These are phyloP conservation scores for Pleurotus salmoneostramineus DNA, from an alignment of 768 basidiomycete genomes.

Conservation along the genomic window DNA sequence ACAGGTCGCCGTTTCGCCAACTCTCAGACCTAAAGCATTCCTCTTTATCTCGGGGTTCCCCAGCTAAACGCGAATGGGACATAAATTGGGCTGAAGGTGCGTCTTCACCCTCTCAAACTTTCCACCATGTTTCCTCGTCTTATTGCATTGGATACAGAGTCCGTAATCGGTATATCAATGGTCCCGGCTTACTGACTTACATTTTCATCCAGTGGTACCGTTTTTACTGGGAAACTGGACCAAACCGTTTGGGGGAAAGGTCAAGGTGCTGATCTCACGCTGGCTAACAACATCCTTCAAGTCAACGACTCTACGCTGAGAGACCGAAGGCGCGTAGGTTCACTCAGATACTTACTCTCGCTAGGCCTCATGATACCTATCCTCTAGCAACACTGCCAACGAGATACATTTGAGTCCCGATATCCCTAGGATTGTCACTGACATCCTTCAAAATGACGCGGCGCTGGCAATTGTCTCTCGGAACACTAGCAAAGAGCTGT, in stretches of 20 bases:
- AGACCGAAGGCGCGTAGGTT: background rate
- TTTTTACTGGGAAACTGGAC: background rate
- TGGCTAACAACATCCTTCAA: background rate
- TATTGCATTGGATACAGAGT: constrained; percentile 1
- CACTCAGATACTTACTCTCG: no score
- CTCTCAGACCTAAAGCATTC: no score
- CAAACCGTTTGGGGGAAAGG: background rate
- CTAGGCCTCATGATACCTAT: background rate
- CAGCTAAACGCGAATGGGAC: no score
- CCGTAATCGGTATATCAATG: background rate
- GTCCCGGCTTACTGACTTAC: no score
- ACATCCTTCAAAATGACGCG: background rate
- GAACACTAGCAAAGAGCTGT: background rate
- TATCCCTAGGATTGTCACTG: background rate
- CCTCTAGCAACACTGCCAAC: background rate
- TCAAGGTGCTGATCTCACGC: background rate
- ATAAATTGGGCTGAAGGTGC: no score
- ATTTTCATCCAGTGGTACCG: background rate
- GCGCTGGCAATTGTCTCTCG: background rate
- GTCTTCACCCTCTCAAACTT: no score
- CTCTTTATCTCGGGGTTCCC: no score
- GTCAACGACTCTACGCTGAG: background rate
- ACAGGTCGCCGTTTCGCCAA: no score
- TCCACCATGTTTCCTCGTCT: background rate
- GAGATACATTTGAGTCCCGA: background rate